Evolutionary conservation across 805 yeast genomes (phyloP).

Genomic region (Candida sphagnicola): DNA sequence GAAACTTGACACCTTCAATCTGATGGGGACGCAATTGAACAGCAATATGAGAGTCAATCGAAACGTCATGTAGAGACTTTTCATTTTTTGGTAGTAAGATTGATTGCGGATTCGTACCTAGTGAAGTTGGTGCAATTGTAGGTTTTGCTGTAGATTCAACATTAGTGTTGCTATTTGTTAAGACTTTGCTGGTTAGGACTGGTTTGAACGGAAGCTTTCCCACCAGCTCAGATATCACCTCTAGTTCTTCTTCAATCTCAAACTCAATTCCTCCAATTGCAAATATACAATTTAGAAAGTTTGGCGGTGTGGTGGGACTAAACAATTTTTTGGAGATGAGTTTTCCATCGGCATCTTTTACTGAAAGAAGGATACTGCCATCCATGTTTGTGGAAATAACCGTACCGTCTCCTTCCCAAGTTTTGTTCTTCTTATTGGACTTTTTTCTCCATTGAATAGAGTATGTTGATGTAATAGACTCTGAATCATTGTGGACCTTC

Average conservation of each 20-base stretch:
- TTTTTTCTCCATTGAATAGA: constrained; percentile 66
- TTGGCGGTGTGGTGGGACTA: constrained; percentile 6
- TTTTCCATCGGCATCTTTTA: constrained; percentile 23
- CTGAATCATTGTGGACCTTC: too few species aligned
- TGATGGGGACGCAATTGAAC: constrained; percentile 76
- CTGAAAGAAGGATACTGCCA: constrained; percentile 13
- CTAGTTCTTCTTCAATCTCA: constrained; percentile 25
- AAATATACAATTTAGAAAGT: constrained; percentile 23
- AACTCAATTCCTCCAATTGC: constrained; percentile 58
- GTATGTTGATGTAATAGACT: constrained; percentile 11
- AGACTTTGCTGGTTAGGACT: too few species aligned
- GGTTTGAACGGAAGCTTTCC: constrained; percentile 2
- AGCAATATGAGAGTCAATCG: constrained; percentile 50
- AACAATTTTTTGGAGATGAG: constrained; percentile 15
- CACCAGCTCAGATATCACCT: background rate
- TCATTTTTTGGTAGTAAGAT: constrained; percentile 4
- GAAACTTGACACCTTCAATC: constrained; percentile 73
- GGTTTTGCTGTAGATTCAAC: too few species aligned
- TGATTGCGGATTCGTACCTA: constrained; percentile 5
- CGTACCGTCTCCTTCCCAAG: constrained; percentile 92
- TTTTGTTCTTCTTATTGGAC: constrained; percentile 74
- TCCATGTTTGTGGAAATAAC: constrained; percentile 29
- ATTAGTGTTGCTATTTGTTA: too few species aligned
- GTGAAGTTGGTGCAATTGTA: background rate
- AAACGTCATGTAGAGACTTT: background rate